Conservation (phyloP, 352 stramenopile genomes). For the Phytophthora tubulina region DNA sequence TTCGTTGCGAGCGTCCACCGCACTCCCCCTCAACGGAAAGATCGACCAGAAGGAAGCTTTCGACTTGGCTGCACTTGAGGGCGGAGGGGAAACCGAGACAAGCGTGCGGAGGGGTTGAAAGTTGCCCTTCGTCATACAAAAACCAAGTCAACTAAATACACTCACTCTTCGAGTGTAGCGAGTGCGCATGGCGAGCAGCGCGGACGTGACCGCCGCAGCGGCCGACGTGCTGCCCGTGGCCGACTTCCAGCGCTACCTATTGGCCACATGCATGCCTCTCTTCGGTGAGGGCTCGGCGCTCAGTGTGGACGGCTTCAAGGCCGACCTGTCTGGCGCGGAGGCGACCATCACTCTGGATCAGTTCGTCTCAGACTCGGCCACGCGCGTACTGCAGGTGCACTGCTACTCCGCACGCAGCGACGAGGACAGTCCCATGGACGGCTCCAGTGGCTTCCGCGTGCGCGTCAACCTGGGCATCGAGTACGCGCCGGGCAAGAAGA, state of each 20-base stretch:
- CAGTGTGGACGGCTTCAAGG: slow-evolving; percentile 52
- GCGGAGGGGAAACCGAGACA: not conserved
- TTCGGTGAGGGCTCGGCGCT: slow-evolving; percentile 63
- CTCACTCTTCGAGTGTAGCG: not conserved
- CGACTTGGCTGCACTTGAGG: slow-evolving; percentile 11
- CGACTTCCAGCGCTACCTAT: slow-evolving; percentile 67
- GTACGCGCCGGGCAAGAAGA: slow-evolving; percentile 72
- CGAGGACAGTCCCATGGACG: slow-evolving; percentile 42
- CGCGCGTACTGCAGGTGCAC: slow-evolving; percentile 81
- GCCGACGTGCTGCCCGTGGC: slow-evolving; percentile 54
- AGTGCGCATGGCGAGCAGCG: slow-evolving; percentile 41
- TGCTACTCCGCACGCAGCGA: slow-evolving; percentile 51
- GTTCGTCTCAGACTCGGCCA: slow-evolving; percentile 70
- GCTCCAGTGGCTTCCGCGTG: slow-evolving; percentile 44
- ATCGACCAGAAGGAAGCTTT: slow-evolving; percentile 29
- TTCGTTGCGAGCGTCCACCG: slow-evolving; percentile 2
- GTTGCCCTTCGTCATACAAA: slow-evolving; percentile 27
- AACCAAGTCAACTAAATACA: slow-evolving; percentile 1
- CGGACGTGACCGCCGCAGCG: slow-evolving; percentile 36
- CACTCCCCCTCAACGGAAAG: slow-evolving; percentile 27
- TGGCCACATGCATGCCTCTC: slow-evolving; percentile 73
- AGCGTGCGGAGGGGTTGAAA: slow-evolving; percentile 8
- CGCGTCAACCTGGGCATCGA: slow-evolving; percentile 85
- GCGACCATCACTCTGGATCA: slow-evolving; percentile 67
- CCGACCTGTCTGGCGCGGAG: slow-evolving; percentile 47